Evolutionary conservation across 2,329 filamentous ascomycete species (phyloP).

Genomic region (Aspergillus thermomutatus): DNA sequence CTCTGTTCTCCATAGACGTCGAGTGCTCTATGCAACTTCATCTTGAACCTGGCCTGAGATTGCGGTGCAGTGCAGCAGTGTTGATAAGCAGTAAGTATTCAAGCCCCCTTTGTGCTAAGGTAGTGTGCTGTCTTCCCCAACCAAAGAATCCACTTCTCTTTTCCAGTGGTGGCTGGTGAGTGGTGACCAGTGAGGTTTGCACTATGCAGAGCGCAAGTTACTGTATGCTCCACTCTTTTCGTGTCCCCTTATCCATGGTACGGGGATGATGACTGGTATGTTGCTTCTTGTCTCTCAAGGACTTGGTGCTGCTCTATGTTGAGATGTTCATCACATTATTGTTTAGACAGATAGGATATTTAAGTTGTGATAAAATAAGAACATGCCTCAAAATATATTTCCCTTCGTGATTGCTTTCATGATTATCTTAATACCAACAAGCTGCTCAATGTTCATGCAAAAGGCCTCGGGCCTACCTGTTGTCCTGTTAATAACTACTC

Average conservation of each 20-base stretch:
- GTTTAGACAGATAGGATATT: neutral
- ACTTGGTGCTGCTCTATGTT: neutral
- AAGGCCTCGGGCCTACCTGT: neutral
- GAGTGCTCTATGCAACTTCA: neutral
- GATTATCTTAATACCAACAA: neutral
- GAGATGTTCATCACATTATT: neutral
- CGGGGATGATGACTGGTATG: slow-evolving; percentile 8
- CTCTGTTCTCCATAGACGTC: neutral
- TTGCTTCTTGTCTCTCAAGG: neutral
- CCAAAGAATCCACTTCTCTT: neutral
- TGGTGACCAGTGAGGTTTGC: neutral
- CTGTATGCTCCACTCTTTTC: slow-evolving; percentile 8
- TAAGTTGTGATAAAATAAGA: neutral
- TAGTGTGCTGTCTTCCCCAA: neutral
- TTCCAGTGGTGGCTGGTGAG: neutral
- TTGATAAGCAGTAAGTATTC: neutral
- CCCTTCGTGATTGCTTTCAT: neutral
- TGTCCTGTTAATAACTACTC: neutral
- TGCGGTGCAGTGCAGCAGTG: neutral
- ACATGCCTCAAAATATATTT: neutral
- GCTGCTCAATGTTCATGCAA: neutral
- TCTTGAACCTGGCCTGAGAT: neutral
- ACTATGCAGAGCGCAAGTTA: neutral
- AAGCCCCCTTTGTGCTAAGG: slow-evolving; percentile 10
- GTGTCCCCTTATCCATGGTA: slow-evolving; percentile 11